Conservation (phyloP, 2,329 filamentous ascomycete genomes). For the Epicoccum nigrum region DNA sequence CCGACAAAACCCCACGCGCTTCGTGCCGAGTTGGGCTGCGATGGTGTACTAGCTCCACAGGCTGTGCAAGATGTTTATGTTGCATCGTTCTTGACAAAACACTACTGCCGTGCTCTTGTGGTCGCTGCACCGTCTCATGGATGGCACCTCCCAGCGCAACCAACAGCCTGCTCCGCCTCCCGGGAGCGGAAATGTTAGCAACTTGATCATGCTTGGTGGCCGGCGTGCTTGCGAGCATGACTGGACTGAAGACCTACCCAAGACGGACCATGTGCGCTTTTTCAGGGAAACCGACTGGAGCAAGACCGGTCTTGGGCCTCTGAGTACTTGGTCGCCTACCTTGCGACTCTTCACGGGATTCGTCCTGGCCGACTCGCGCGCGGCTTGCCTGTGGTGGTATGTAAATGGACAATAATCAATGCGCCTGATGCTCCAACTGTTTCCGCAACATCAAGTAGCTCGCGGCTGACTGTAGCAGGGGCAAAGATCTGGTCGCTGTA, state of each 20-base stretch:
- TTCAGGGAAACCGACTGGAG: constrained; percentile 40
- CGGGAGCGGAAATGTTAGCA: constrained; percentile 18
- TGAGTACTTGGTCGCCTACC: constrained; percentile 33
- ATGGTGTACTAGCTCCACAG: constrained; percentile 6
- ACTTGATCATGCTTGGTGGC: constrained; percentile 7
- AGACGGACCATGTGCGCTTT: constrained; percentile 43
- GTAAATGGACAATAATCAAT: neutral
- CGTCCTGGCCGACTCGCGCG: constrained; percentile 41
- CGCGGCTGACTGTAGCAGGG: constrained; percentile 22
- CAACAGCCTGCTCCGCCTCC: constrained; percentile 23
- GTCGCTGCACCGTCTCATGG: constrained; percentile 10
- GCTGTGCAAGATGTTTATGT: constrained; percentile 3
- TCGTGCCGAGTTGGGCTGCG: constrained; percentile 8
- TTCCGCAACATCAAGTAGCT: neutral
- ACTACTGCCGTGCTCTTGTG: constrained; percentile 3
- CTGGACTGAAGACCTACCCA: constrained; percentile 40
- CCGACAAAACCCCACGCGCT: constrained; percentile 8
- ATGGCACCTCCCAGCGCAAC: constrained; percentile 10
- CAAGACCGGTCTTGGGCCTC: constrained; percentile 33
- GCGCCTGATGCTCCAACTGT: no score
- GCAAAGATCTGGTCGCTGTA: constrained; percentile 37
- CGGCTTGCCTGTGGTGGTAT: constrained; percentile 44
- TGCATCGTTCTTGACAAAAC: constrained; percentile 10
- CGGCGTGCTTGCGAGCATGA: constrained; percentile 24
- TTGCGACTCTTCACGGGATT: constrained; percentile 39